Conservation (phyloP, 192 early-diverging fungal species). For the Coemansia sp. region DNA sequence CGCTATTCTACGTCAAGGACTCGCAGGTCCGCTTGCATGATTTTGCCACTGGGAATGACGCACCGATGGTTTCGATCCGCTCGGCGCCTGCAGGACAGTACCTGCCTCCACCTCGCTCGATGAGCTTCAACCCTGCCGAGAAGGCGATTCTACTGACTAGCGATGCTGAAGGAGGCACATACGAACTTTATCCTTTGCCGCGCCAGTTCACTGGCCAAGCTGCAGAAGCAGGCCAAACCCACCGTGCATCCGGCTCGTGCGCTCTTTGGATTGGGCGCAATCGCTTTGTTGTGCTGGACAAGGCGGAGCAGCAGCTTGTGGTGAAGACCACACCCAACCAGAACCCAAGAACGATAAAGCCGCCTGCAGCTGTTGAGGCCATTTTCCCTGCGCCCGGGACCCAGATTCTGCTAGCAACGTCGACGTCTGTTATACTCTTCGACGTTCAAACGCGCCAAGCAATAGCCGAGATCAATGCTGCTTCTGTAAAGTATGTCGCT, state of each 20-base stretch:
- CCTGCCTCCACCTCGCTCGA: conserved; percentile 72
- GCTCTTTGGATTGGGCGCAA: conserved; percentile 97
- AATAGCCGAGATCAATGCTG: conserved; percentile 76
- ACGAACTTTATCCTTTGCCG: conserved; percentile 88
- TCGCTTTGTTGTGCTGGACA: conserved; percentile 95
- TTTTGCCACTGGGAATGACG: conserved; percentile 74
- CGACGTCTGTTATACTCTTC: conserved; percentile 86
- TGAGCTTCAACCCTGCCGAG: conserved; percentile 96
- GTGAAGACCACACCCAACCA: conserved; percentile 88
- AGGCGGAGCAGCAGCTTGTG: conserved; percentile 76
- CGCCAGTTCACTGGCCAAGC: conserved; percentile 59
- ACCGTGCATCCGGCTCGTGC: conserved; percentile 77
- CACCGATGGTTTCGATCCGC: conserved; percentile 77
- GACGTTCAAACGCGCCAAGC: conserved; percentile 84
- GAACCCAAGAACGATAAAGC: conserved; percentile 87
- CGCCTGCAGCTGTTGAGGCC: conserved; percentile 74
- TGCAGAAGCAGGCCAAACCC: conserved; percentile 59
- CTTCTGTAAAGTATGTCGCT: conserved; percentile 90
- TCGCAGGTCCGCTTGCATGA: conserved; percentile 84
- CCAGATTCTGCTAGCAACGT: conserved; percentile 76
- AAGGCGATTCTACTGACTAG: conserved; percentile 83
- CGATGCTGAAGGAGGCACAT: conserved; percentile 84
- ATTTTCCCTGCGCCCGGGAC: conserved; percentile 91
- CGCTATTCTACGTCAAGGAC: conserved; percentile 88
- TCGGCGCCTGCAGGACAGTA: conserved; percentile 69